A percentile compares a stretch with the other conserved stretches of the same genome.
phyloP scores from a whole-genome alignment of 2,329 filamentous ascomycete species.

The Hymenoscyphus salicellus region DNA sequence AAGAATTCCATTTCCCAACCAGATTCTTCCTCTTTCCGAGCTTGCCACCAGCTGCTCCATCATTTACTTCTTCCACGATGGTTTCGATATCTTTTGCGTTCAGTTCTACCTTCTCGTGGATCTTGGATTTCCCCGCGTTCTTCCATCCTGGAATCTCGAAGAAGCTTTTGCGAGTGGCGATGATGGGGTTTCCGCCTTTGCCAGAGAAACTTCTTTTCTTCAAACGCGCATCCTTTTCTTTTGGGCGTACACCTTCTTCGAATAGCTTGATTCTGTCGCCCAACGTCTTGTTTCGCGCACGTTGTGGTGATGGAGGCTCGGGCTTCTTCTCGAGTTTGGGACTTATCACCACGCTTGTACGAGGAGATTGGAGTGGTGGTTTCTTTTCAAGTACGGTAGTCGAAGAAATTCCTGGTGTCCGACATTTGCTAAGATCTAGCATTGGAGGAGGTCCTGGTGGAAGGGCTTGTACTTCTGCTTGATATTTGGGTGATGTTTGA shows the following conservation, averaged over 20 bases:
- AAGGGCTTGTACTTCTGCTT: not conserved
- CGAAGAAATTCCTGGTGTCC: slow-evolving; percentile 4
- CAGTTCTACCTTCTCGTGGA: not conserved
- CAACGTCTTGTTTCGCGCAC: slow-evolving; percentile 21
- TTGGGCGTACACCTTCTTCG: slow-evolving; percentile 14
- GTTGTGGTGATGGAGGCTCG: not conserved
- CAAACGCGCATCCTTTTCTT: slow-evolving; percentile 1
- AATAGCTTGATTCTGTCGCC: slow-evolving; percentile 31
- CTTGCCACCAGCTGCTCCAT: not conserved
- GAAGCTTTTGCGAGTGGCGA: slow-evolving; percentile 16
- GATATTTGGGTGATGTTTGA: not conserved
- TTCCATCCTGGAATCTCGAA: slow-evolving; percentile 21
- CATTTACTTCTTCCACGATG: slow-evolving; percentile 17
- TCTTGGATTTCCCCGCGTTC: not conserved
- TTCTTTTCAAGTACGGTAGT: not conserved
- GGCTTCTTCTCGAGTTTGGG: not conserved
- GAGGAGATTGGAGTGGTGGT: not conserved
- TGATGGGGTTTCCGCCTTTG: slow-evolving; percentile 16
- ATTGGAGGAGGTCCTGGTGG: slow-evolving; percentile 2
- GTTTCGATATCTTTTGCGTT: slow-evolving; percentile 14
- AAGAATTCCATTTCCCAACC: slow-evolving; percentile 16
- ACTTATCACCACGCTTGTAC: not conserved
- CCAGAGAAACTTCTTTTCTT: slow-evolving; percentile 17
- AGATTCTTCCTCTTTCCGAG: slow-evolving; percentile 12
- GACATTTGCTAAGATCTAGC: not conserved